A percentile compares a stretch with the other conserved stretches of the same genome.
phyloP scores from a whole-genome alignment of 139 green algal species.

The Chlorella ohadii region DNA sequence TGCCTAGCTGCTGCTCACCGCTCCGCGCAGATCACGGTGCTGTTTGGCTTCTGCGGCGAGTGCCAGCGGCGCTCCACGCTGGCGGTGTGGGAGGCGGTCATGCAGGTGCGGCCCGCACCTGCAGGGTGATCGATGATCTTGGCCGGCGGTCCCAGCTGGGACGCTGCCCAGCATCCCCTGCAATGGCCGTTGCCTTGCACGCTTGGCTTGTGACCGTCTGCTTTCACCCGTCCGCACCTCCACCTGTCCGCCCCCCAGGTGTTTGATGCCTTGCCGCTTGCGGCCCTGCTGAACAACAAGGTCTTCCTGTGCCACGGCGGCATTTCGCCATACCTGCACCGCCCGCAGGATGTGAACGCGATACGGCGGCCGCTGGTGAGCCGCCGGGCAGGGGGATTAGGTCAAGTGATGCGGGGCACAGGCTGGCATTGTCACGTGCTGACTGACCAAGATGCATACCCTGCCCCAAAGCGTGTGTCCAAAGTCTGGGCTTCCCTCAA shows the following conservation, averaged over 20 bases:
- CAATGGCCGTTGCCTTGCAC: background rate
- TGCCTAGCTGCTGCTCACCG: background rate
- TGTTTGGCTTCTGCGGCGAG: slow-evolving; percentile 43
- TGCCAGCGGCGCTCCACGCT: slow-evolving; percentile 37
- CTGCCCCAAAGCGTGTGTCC: too few species aligned
- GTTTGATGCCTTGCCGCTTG: slow-evolving; percentile 75
- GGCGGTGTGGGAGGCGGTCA: slow-evolving; percentile 36
- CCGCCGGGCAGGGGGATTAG: background rate
- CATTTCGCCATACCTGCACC: slow-evolving; percentile 17
- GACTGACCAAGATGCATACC: too few species aligned
- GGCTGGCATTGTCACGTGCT: too few species aligned
- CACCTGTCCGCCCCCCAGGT: slow-evolving; percentile 28
- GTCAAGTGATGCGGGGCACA: background rate
- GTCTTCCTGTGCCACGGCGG: slow-evolving; percentile 85
- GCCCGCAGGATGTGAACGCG: slow-evolving; percentile 20
- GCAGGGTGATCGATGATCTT: too few species aligned
- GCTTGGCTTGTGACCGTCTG: background rate
- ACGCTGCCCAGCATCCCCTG: too few species aligned
- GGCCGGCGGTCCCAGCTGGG: too few species aligned
- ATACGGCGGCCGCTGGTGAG: slow-evolving; percentile 25
- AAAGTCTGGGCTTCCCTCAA: too few species aligned
- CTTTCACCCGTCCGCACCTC: background rate
- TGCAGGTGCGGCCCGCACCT: background rate
- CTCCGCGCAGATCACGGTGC: background rate
- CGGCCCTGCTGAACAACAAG: slow-evolving; percentile 62